These are phyloP conservation scores for Penicillium odoratum DNA, from an alignment of 495 filamentous ascomycete species.

Conservation along the genomic window DNA sequence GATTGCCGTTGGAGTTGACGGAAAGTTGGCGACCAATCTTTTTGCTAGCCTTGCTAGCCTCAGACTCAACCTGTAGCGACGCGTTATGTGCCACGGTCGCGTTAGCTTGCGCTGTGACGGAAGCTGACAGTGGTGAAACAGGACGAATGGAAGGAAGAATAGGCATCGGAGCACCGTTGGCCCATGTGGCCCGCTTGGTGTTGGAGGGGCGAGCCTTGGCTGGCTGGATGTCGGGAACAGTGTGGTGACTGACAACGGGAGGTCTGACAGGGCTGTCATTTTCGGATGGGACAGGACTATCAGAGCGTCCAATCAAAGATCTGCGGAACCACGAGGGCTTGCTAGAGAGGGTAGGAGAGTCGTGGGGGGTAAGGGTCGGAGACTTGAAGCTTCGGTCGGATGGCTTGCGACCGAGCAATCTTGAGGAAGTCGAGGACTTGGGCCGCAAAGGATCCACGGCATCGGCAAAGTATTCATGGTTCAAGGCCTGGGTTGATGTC, in stretches of 20 bases:
- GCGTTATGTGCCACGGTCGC: constrained; percentile 35
- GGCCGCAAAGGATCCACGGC: constrained; percentile 90
- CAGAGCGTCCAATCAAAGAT: constrained; percentile 76
- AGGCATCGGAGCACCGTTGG: constrained; percentile 91
- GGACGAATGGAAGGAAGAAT: constrained; percentile 96
- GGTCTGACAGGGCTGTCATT: constrained; percentile 38
- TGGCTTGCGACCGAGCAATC: constrained; percentile 81
- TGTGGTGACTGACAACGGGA: constrained; percentile 54
- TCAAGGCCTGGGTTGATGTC: constrained; percentile 89
- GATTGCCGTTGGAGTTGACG: constrained; percentile 87
- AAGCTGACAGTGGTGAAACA: constrained; percentile 88
- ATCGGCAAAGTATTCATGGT: constrained; percentile 95
- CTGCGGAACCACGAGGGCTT: constrained; percentile 97
- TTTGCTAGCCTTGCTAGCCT: constrained; percentile 65
- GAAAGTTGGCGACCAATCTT: constrained; percentile 97
- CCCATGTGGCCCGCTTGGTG: constrained; percentile 84
- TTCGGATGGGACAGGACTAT: constrained; percentile 52
- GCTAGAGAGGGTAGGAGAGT: constrained; percentile 68
- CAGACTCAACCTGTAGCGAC: constrained; percentile 29
- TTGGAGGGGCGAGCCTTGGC: constrained; percentile 61
- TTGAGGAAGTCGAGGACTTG: constrained; percentile 78
- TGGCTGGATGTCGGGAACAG: constrained; percentile 45
- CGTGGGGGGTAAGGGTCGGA: constrained; percentile 60
- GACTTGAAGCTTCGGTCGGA: constrained; percentile 69
- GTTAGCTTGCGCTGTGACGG: constrained; percentile 85